Base-by-base conservation (phyloP, 352 stramenopile species). In the Globisporangium solare region DNA sequence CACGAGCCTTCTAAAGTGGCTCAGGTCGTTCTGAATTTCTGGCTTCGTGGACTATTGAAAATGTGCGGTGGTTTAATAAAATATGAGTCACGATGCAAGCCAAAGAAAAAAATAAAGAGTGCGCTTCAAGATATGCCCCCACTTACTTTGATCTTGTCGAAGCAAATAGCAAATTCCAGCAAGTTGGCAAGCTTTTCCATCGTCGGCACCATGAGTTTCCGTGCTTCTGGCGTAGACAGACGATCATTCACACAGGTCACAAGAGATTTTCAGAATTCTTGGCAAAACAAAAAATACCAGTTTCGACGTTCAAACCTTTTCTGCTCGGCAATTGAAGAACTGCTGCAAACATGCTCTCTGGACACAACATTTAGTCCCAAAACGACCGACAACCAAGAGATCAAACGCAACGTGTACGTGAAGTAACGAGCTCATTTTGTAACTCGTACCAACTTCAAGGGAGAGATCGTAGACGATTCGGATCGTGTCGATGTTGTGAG, bases 21-120 rank as follows among this genome's bases (percentile, higher is more conserved):
- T 87, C 45, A 87, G 58, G 51, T 87, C 76, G 56, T 87, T 87
- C 61, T 87, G 76, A 39, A 87, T 66, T 18, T 76, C 66, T 20
- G 76, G 72, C 21, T 68, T 83, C 32, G 67, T 70, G 18, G 70
- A 55, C 60, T 72, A 59, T 27, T 27, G 2, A 27, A 5, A 5
- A 27, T 27, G 24, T 27, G 24, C 24, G 24, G 24, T 27, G 24
- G 5, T 27, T 27, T 27, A 2, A 27, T 27, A 2, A 27, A 27
- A 27, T 27, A 27, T 2, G 24, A 27, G 24, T 18, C 32, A 24
- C 7, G 8, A 27, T 11, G 39, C 37, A 14, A 35, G 31, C 10
- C 0, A 14, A 51, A 8, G 2, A 27, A 12, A 13, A 37, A 1
- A 14, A 35, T n/a, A 31, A 14, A 35, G 15, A 31, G 37, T 42